Evolutionary conservation across 2,329 filamentous ascomycete genomes (phyloP).

Genomic region (Nigrograna mackinnonii): DNA sequence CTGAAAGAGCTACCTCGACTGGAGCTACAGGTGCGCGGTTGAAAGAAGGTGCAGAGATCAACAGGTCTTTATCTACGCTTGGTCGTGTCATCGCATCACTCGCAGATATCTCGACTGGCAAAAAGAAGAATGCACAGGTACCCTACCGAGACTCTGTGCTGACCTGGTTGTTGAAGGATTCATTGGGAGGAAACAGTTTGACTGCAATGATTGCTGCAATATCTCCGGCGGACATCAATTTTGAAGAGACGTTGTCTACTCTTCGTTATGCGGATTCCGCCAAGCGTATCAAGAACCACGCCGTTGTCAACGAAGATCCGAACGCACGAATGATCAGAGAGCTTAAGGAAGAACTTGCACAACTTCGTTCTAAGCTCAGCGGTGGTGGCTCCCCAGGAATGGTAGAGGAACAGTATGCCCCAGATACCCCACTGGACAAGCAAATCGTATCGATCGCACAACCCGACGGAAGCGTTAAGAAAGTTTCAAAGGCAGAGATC

Average conservation of each 20-base stretch:
- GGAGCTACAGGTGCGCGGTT: conserved; percentile 92
- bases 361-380: conserved; percentile 81
- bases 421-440: conserved; percentile 89
- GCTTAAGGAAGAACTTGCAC: conserved; percentile 88
- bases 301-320: conserved; percentile 97
- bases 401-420: conserved; percentile 78
- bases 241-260: conserved; percentile 95
- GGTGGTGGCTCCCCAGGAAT: conserved; percentile 50
- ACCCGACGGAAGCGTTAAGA: conserved; percentile 83
- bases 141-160: conserved; percentile 96
- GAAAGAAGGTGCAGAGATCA: conserved; percentile 98
- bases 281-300: conserved; percentile 99
- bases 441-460: conserved; percentile 95
- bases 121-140: conserved; percentile 80
- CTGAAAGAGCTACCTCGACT: conserved; percentile 94
- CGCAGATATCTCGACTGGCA: conserved; percentile 84
- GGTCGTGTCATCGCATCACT: conserved; percentile 96
- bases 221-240: conserved; percentile 98
- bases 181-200: conserved; percentile 96
- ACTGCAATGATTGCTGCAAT: conserved; percentile 99
- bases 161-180: conserved; percentile 97
- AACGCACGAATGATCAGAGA: conserved; percentile 99
- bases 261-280: conserved; percentile 95
- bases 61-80: conserved; percentile 91
- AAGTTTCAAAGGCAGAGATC: conserved; percentile 97